These are phyloP conservation scores for Zymoseptoria tritici DNA, from an alignment of 2,329 filamentous ascomycete genomes.

Conservation along the genomic window DNA sequence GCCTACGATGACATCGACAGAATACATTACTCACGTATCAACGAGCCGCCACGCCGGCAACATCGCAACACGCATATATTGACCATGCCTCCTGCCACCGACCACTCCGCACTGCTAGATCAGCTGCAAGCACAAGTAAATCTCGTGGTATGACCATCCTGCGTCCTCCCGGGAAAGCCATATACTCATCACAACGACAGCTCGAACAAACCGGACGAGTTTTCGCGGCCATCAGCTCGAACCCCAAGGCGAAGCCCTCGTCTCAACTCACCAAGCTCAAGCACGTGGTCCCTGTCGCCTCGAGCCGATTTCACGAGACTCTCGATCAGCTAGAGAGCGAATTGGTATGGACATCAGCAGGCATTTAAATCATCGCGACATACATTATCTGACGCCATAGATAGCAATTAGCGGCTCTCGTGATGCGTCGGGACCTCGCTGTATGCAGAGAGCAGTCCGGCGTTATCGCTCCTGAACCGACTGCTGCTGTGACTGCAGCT, in stretches of 20 bases:
- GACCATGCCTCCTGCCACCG: conserved; percentile 11
- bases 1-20: too few relatives aligned
- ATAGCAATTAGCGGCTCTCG: conserved; percentile 26
- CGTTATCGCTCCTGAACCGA: not conserved
- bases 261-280: conserved; percentile 30
- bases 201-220: conserved; percentile 40
- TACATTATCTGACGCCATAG: not conserved
- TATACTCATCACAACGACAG: conserved; percentile 19
- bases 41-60: not conserved
- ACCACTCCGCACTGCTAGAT: conserved; percentile 31
- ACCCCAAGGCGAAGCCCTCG: conserved; percentile 20
- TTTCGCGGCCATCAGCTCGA: conserved; percentile 35
- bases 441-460: conserved; percentile 20
- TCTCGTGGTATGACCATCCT: conserved; percentile 33
- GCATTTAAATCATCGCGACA: not conserved
- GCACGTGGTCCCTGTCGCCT: conserved; percentile 33
- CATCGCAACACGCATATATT: not conserved
- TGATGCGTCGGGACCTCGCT: conserved; percentile 31
- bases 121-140: conserved; percentile 43
- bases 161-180: not conserved
- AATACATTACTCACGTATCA: not conserved
- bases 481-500: not conserved
- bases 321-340: conserved; percentile 46
- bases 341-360: conserved; percentile 27
- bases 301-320: conserved; percentile 41